Evolutionary conservation across 2,329 filamentous ascomycete species (phyloP), one percentile per base, ranked within the genome.

Genomic region (Stemphylium lycopersici): DNA sequence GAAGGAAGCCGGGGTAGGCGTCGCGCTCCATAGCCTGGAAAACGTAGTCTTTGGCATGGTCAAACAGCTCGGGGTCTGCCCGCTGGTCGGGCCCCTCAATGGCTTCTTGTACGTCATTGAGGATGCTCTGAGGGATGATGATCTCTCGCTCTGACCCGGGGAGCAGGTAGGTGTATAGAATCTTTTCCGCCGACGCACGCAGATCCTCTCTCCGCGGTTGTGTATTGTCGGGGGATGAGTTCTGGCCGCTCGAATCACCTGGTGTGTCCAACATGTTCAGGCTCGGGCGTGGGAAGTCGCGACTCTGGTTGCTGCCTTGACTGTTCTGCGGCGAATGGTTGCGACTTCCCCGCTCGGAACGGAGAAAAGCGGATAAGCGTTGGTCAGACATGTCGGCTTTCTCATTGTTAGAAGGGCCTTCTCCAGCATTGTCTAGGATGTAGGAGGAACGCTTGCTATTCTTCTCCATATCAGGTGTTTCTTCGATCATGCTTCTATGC

Each of bases 11-110:
- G 0, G 96, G 95, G 73, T 96, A 99, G n/a, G 96, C 95, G 78
- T 99, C 95, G 51, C 96, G 87, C 78, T 99, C 96, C 95, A 99
- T 99, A 31, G 96, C 96, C 78, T 99, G 96, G 76, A 98, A 99
- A 59, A 98, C 95, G 74, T 98, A 99, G 79, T 99, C 95, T 80
- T 99, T 99, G 49, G 95, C 95, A 16, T 91, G 87, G 73, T 98
- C 95, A 68, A 99, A 99, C 11, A 99, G 90, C 75, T 99, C 95
- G 0, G 95, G 95, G 72, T 99, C 95, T 68, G 98, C 95, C 66
- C 95, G 87, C 40, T 91, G 91, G 61, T 91, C 88, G 0, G 68
- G 66, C 64, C 93, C 89, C 77, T 99, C 95, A 59, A 99, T 96
- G 12, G 91, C 86, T 16, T 87, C 84, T 34, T 92, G 96, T 55